Evolutionary conservation across 331 rosid species (phyloP).

Genomic region (Cydonia oblonga): DNA sequence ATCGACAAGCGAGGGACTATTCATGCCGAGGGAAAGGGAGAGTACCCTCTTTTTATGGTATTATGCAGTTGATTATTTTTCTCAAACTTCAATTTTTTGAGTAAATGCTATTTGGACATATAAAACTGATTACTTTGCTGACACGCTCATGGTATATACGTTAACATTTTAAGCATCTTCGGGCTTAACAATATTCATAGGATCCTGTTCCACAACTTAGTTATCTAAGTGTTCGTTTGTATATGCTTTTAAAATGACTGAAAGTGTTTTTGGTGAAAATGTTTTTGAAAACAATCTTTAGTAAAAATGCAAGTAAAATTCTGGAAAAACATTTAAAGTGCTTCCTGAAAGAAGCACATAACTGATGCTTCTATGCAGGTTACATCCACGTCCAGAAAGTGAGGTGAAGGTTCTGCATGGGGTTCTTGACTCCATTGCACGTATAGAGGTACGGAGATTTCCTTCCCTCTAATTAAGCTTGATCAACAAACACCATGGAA

Average conservation of each 20-base stretch:
- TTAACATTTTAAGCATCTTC: not conserved
- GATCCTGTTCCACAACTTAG: not conserved
- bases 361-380: conserved; percentile 22
- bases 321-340: too few relatives aligned
- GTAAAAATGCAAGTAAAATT: too few relatives aligned
- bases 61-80: not conserved
- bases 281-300: too few relatives aligned
- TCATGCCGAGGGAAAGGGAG: conserved; percentile 67
- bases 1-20: conserved; percentile 48
- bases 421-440: conserved; percentile 83
- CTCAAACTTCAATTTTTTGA: not conserved
- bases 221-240: not conserved
- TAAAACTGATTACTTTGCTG: not conserved
- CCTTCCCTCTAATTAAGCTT: not conserved
- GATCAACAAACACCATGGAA: not conserved
- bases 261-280: too few relatives aligned
- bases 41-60: conserved; percentile 59
- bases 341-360: too few relatives aligned
- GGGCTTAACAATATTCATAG: not conserved
- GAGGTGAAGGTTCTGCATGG: conserved; percentile 75
- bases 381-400: conserved; percentile 76
- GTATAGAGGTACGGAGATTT: conserved; percentile 56
- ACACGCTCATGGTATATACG: not conserved
- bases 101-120: not conserved
- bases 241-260: too few relatives aligned